phyloP scores from a whole-genome alignment of 179 eudicot species.

The Silene coronaria region DNA sequence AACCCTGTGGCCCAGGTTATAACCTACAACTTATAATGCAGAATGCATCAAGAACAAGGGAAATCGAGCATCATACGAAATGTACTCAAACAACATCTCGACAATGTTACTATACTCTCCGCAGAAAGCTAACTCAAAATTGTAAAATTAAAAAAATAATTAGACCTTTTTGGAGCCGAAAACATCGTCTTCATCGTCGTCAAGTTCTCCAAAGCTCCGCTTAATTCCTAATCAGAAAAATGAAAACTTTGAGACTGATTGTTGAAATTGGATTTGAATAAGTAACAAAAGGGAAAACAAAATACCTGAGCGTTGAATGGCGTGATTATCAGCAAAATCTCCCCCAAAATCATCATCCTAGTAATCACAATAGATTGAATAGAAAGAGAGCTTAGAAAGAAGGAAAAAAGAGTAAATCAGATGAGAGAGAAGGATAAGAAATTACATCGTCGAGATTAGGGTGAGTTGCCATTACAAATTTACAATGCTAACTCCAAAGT shows the following conservation, averaged over 20 bases:
- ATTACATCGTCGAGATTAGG: constrained; percentile 65
- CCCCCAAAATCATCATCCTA: constrained; percentile 96
- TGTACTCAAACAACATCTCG: not conserved
- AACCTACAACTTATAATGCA: no score
- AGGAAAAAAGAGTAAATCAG: not conserved
- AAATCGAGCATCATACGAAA: not conserved
- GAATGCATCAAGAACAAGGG: no score
- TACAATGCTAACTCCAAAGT: constrained; percentile 22
- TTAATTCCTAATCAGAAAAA: constrained; percentile 39
- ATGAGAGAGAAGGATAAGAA: not conserved
- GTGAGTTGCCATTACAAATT: constrained; percentile 62
- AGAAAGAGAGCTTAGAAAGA: not conserved
- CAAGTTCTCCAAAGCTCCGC: constrained; percentile 77
- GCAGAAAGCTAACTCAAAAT: no score
- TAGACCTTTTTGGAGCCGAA: constrained; percentile 77
- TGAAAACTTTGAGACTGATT: not conserved
- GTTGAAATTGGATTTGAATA: not conserved
- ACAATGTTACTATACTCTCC: not conserved
- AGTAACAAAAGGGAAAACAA: constrained; percentile 3
- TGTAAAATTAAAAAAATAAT: no score
- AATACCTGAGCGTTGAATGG: constrained; percentile 53
- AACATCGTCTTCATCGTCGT: constrained; percentile 83
- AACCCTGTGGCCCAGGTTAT: no score
- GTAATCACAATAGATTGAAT: not conserved
- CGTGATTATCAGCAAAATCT: constrained; percentile 53